Evolutionary conservation across 2,329 filamentous ascomycete species (phyloP), one percentile per base, ranked within the genome.

Genomic region (Myriangium duriaei): DNA sequence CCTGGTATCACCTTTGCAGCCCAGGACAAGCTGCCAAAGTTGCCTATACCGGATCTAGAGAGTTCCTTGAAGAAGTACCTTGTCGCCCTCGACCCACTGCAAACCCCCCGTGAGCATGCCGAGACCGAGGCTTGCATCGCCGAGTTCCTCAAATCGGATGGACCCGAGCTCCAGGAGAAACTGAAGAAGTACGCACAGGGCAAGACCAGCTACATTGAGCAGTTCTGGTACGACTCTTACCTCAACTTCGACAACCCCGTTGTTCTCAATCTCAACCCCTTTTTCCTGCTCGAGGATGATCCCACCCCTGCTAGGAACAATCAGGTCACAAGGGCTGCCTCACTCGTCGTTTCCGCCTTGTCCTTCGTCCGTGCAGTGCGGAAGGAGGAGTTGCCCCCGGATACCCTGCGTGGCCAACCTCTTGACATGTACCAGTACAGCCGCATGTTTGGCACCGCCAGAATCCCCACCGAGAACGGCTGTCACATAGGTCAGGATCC

Each of bases 181-280:
- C 63, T 96, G 40, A 91, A 87, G 65, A 77, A 79, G 51, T 98
- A 96, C 65, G 87, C 91, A 6, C 77, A 76, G 34, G 85, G 81
- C 31, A 88, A 87, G 62, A 84, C 84, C 26, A 96, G 88, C 60
- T 98, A 95, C 56, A 96, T 98, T 51, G 91, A 96, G 57, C 91
- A 98, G 53, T 98, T 98, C 51, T 98, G 88, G 91, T 96, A 96
- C 57, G 91, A 98, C 58, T 96, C 91, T 18, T 98, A 96, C 55
- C 70, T 98, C 45, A 96, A 96, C 63, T 98, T 81, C 55, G 91
- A 96, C 57, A 96, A 95, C 53, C 87, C 91, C 0, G 91, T 98
- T 29, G 91, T 98, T 29, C 72, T 98, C 48, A 96, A 98, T 61
- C 65, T 98, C 47, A 98, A 98, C 54, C 91, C 91, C 0, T 98